phyloP scores from a whole-genome alignment of 768 basidiomycete species.

The Phylloporus rhodoxanthus region DNA sequence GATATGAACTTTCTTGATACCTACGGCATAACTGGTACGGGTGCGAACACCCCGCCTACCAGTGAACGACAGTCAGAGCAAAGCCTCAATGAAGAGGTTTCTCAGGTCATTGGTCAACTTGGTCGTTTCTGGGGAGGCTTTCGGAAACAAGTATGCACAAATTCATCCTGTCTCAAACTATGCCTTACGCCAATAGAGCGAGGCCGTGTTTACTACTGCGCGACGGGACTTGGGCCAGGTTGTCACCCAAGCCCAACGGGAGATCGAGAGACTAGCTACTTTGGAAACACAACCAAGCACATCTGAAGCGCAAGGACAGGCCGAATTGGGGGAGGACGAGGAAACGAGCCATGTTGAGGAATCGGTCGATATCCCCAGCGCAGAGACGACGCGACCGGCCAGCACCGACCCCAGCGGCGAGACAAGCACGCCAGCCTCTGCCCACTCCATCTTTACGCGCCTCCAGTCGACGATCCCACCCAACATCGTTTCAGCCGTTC shows the following conservation, averaged over 20 bases:
- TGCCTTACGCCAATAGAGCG: conserved; percentile 45
- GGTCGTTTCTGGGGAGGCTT: conserved; percentile 89
- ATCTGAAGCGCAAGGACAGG: conserved; percentile 1
- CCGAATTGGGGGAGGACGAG: conserved; percentile 14
- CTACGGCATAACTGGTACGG: conserved; percentile 47
- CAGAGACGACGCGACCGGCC: conserved; percentile 14
- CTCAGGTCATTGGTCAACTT: conserved; percentile 82
- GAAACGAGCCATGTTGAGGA: conserved; percentile 23
- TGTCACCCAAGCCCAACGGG: conserved; percentile 75
- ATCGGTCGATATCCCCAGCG: conserved; percentile 24
- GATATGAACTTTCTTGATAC: conserved; percentile 73
- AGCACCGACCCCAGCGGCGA: conserved; percentile 16
- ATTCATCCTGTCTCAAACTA: neutral
- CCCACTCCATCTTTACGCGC: conserved; percentile 56
- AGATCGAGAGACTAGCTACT: conserved; percentile 55
- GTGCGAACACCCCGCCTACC: conserved; percentile 44
- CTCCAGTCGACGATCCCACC: conserved; percentile 73
- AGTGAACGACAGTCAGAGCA: conserved; percentile 38
- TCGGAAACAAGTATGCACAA: conserved; percentile 69
- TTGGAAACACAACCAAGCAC: conserved; percentile 24
- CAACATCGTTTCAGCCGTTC: conserved; percentile 62
- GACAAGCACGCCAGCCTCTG: conserved; percentile 20
- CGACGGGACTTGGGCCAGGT: conserved; percentile 68
- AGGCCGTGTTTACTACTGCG: conserved; percentile 60
- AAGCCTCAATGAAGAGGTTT: conserved; percentile 80